Base-by-base conservation (phyloP, 371 early-diverging fungal genomes). In the Mortierella sp. region DNA sequence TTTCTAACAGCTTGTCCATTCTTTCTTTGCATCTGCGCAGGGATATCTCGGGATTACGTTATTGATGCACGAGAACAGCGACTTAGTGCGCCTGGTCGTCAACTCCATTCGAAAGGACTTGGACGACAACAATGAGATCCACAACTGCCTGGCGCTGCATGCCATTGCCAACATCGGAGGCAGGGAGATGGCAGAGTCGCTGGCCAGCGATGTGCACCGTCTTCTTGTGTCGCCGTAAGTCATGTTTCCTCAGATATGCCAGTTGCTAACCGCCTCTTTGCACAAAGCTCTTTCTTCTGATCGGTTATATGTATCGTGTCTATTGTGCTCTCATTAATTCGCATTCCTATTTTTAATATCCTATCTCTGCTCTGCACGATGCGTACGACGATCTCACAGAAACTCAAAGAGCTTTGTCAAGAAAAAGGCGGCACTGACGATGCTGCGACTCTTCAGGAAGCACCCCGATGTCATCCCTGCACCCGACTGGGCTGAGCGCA, bases 31-130 rank as follows among this genome's bases (percentile, higher is more conserved):
- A 37, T 32, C 9, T 32, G 26, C 17, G 28, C 64, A 95, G 95
- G 99, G 98, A 2, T 98, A 99, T 81, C 84, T 99, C 27, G 98
- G 97, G 7, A 92, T 95, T 19, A 96, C 98, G 7, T 78, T 99
- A 41, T 80, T 99, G 70, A 84, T 98, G 69, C 88, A 87, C 39
- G 97, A 98, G 78, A 93, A 90, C 61, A 88, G 88, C 64, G 97
- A 97, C 49, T 82, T 94, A 8, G 79, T 92, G 4, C 90, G 92
- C 30, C 65, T 94, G 59, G 95, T 97, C 15, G 89, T 97, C 53
- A 91, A 94, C 64, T 91, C 95, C 17, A 87, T 96, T 60, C 87
- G 89, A 44, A 92, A 92, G 71, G 98, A 99, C 81, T 79, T 99
- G 58, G 94, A 93, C 56, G 93, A 94, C 67, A 81, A 83, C 68